phyloP scores from a whole-genome alignment of 73 alveolate genomes.

The Paramecium biaurelia region DNA sequence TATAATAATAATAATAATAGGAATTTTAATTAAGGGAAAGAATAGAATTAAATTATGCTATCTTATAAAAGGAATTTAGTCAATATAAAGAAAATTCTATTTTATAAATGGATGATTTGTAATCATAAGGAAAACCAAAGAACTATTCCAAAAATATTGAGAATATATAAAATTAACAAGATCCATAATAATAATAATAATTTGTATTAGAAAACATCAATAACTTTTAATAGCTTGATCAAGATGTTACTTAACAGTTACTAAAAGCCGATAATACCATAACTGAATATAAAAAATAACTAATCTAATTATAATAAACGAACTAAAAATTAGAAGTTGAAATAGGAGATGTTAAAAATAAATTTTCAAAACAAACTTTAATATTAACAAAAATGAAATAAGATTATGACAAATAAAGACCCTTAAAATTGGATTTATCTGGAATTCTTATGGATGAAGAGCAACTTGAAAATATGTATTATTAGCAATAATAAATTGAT shows the following conservation, averaged over 20 bases:
- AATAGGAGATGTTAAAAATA: background rate
- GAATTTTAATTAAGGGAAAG: background rate
- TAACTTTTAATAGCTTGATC: background rate
- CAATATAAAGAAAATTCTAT: background rate
- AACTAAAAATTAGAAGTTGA: background rate
- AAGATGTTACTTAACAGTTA: background rate
- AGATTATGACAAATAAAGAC: background rate
- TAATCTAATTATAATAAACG: background rate
- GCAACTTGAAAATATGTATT: background rate
- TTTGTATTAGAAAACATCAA: background rate
- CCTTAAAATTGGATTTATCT: constrained; percentile 13
- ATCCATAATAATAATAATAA: too few relatives aligned
- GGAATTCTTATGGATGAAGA: constrained; percentile 1
- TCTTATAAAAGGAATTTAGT: background rate
- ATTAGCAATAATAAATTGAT: background rate
- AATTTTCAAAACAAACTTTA: background rate
- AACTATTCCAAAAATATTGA: background rate
- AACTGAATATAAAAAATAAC: background rate
- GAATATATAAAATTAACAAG: background rate
- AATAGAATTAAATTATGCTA: constrained; percentile 13
- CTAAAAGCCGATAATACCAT: background rate
- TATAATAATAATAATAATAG: background rate
- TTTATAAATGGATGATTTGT: background rate
- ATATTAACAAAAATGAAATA: background rate
- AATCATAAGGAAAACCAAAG: background rate